phyloP scores from a whole-genome alignment of 495 filamentous ascomycete species.

The Diplogelasinospora grovesii region DNA sequence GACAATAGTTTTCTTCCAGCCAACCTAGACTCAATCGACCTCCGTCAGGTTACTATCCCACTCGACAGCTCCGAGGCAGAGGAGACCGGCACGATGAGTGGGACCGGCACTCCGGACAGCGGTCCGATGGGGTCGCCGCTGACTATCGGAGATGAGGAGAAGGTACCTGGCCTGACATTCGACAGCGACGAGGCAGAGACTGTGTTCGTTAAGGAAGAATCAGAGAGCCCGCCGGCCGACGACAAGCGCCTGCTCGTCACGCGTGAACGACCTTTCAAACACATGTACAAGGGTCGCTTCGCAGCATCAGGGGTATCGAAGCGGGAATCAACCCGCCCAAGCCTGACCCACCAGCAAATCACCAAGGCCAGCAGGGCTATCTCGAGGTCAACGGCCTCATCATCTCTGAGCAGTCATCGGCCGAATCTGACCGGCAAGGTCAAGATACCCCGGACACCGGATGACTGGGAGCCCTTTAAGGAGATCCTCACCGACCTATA shows the following conservation, averaged over 20 bases:
- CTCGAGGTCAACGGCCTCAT: background rate
- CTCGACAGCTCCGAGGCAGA: too few relatives aligned
- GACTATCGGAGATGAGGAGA: too few relatives aligned
- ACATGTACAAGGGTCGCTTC: background rate
- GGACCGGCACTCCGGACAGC: too few relatives aligned
- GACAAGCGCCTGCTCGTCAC: background rate
- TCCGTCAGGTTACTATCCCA: too few relatives aligned
- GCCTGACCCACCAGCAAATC: background rate
- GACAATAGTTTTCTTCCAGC: too few relatives aligned
- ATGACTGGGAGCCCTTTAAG: slow-evolving; percentile 30
- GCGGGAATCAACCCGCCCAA: background rate
- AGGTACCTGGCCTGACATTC: too few relatives aligned
- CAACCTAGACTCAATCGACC: too few relatives aligned
- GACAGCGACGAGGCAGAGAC: slow-evolving; percentile 7
- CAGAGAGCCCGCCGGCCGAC: slow-evolving; percentile 10
- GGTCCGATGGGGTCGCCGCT: too few relatives aligned
- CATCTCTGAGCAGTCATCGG: slow-evolving; percentile 5
- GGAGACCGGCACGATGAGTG: too few relatives aligned
- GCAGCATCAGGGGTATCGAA: too few relatives aligned
- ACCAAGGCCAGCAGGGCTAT: background rate
- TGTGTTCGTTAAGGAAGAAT: slow-evolving; percentile 15
- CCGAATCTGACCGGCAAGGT: too few relatives aligned
- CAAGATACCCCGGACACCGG: slow-evolving; percentile 17
- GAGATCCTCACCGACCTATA: slow-evolving; percentile 23
- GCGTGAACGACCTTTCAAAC: slow-evolving; percentile 3